These are phyloP conservation scores for Circinella umbellata DNA, from an alignment of 371 early-diverging fungal genomes.

Conservation along the genomic window DNA sequence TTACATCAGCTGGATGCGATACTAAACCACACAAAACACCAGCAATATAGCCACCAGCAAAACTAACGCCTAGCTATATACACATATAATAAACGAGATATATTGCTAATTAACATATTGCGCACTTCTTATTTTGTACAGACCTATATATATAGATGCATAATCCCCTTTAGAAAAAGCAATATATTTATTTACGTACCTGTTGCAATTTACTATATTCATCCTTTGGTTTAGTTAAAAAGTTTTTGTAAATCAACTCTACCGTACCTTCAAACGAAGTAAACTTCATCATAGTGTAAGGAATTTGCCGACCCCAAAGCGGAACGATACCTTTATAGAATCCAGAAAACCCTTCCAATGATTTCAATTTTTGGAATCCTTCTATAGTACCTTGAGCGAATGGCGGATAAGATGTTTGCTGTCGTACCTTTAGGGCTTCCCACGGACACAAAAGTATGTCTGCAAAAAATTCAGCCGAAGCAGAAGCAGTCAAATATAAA, in stretches of 20 bases:
- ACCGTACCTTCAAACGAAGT: constrained; percentile 85
- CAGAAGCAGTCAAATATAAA: constrained; percentile 80
- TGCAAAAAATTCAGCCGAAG: constrained; percentile 88
- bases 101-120: too few relatives aligned
- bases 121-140: too few relatives aligned
- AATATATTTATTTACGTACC: constrained; percentile 29
- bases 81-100: too few relatives aligned
- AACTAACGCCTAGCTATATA: constrained; percentile 69
- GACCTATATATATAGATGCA: too few relatives aligned
- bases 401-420: constrained; percentile 74
- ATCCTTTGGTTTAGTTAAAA: constrained; percentile 71
- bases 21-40: constrained; percentile 92
- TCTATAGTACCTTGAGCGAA: constrained; percentile 67
- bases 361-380: constrained; percentile 65
- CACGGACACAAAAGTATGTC: constrained; percentile 82
- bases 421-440: constrained; percentile 82
- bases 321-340: constrained; percentile 80
- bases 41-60: constrained; percentile 88
- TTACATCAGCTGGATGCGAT: constrained; percentile 95
- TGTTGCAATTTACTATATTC: constrained; percentile 79
- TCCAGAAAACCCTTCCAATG: constrained; percentile 65
- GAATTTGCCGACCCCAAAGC: constrained; percentile 86
- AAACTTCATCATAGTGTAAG: constrained; percentile 97
- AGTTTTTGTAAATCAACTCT: constrained; percentile 72
- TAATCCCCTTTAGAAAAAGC: background rate